Evolutionary conservation across 1,284 basidiomycete genomes (phyloP), one percentile per base, ranked within the genome.

Genomic region (Cryptococcus floricola): DNA sequence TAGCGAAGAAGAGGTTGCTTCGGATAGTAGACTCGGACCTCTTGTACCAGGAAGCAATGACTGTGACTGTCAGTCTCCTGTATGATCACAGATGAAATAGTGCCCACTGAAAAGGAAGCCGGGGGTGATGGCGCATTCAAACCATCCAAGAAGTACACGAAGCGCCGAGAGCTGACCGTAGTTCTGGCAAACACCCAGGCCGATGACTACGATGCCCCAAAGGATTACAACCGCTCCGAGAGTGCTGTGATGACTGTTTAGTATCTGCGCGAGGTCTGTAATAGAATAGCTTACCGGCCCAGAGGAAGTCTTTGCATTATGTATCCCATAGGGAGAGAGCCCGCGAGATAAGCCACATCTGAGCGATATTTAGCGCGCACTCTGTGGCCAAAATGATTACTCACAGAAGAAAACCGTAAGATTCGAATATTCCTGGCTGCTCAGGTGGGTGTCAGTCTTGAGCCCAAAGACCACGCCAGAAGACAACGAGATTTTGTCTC

Each of bases 31-130:
- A 56, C 49, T 68, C 66, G 0, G 39, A 25, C 13, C 65, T 56
- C 39, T 66, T 64, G 57, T 68, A 69, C 68, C 68, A 69, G 2
- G 68, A 66, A 9, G 66, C 44, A 14, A 62, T 56, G 48, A 69
- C 55, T 57, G 27, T 19, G 23, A 31, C 9, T 34, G 28, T 48
- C 12, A 19, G 38, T 23, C 25, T 23, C 23, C 23, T 23, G 23
- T 23, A 23, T 23, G 23, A 23, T 23, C 23, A 3, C 23, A 23
- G 23, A 23, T 3, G 23, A 3, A 23, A 10, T 7, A 14, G 18
- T 23, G 49, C 55, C 37, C 23, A 57, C 55, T 60, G 38, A 69
- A 47, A n/a, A 64, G 58, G 55, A 65, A 69, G 25, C 64, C 65
- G 31, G 68, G 68, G 2, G 65, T 67, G 55, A 70, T 48, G 8